Evolutionary conservation across 2,329 filamentous ascomycete genomes (phyloP), one percentile per base, ranked within the genome.

Genomic region (Pyrenophora seminiperda): DNA sequence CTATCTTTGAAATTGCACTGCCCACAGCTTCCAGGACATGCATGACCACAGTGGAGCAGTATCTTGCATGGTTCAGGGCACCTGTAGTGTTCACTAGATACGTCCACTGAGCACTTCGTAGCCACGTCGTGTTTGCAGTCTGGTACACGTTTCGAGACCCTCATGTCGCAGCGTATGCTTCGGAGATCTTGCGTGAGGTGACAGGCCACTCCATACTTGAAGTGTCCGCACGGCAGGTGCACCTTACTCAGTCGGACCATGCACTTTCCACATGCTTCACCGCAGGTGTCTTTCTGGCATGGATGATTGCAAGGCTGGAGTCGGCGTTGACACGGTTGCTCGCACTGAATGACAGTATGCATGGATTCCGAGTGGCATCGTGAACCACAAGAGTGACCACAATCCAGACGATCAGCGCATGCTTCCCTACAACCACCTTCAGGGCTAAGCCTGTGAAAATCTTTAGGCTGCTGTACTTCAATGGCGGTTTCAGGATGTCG

Each of bases 31-130:
- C 71, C 73, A 4, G 61, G 51, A 19, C 86, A 89, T 1, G 47
- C 48, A 61, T 89, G 86, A 0, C 87, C 84, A 58, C 87, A 90
- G 0, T 66, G 20, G 1, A 84, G 73, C 0, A 63, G 33, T 0
- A 57, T 54, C 1, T 66, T 72, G 56, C 87, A 90, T 1, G 54
- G 41, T 1, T 67, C 70, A 0, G 38, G 46, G 61, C 87, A 91
- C 1, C 33, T 52, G 62, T 79, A 87, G 0, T 39, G 18, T 0
- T 63, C 19, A 0, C 52, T 36, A 0, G 59, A 53, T 6, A 85
- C 77, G 41, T 86, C 74, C 3, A 68, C 36, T 14, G 70, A 60
- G 60, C 87, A 90, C 5, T 66, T 56, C 1, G 85, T 73, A 0
- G 45, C 59, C 0, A 85, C 72, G 0, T 45, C 62, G 63, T 91